Percentiles rank a stretch among this genome's conserved stretches.
phyloP scores from a whole-genome alignment of 176 grass and related monocot genomes.

The Chloris gayana region DNA sequence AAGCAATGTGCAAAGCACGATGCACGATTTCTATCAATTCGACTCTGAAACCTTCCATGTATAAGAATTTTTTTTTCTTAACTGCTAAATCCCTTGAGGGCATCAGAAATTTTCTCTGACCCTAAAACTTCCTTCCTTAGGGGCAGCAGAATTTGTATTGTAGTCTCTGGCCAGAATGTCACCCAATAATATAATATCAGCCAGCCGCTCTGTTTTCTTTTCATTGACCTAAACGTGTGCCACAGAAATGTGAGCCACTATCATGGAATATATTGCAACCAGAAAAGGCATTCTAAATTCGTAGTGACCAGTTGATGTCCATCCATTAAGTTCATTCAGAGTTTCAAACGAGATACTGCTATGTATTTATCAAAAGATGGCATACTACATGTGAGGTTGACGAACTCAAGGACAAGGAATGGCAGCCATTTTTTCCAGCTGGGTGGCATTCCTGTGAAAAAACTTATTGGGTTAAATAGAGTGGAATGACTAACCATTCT shows the following conservation, averaged over 20 bases:
- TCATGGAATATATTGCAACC: background rate
- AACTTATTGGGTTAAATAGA: background rate
- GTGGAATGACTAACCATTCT: conserved; percentile 36
- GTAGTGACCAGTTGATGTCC: background rate
- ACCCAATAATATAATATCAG: background rate
- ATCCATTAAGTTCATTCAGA: background rate
- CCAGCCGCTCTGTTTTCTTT: conserved; percentile 25
- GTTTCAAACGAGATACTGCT: background rate
- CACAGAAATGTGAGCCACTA: background rate
- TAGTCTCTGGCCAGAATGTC: background rate
- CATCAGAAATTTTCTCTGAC: background rate
- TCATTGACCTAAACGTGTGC: background rate
- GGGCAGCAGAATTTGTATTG: background rate
- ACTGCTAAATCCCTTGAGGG: background rate
- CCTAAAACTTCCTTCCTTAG: background rate
- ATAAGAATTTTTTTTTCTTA: background rate
- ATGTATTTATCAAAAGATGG: background rate
- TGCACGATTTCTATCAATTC: conserved; percentile 10
- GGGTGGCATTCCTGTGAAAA: conserved; percentile 9
- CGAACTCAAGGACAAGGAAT: background rate
- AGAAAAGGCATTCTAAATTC: background rate
- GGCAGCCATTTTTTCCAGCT: background rate
- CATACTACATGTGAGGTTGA: background rate
- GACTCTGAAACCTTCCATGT: conserved; percentile 16
- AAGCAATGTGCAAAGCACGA: conserved; percentile 35